These are phyloP conservation scores for Olyra latifolia DNA, from an alignment of 176 grass and related monocot species.

Conservation along the genomic window DNA sequence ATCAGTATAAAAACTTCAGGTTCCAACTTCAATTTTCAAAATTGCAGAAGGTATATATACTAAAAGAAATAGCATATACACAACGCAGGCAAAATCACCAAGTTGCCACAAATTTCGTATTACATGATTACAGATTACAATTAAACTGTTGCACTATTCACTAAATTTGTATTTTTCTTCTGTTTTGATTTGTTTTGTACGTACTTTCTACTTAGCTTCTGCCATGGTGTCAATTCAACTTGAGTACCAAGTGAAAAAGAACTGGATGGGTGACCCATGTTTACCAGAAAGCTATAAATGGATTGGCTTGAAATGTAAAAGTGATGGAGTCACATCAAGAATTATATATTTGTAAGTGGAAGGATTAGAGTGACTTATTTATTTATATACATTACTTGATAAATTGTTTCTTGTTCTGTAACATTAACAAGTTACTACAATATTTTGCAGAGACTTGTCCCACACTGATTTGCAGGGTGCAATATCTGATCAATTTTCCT, in stretches of 20 bases:
- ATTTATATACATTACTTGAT: too few relatives aligned
- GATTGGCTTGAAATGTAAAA: not conserved
- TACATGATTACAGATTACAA: too few relatives aligned
- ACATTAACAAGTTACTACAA: not conserved
- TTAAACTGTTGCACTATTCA: too few relatives aligned
- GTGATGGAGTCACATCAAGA: not conserved
- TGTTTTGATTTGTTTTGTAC: not conserved
- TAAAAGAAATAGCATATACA: too few relatives aligned
- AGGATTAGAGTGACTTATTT: too few relatives aligned
- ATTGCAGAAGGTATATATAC: too few relatives aligned
- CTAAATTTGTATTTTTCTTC: not conserved
- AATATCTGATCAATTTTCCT: not conserved
- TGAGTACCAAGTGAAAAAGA: not conserved
- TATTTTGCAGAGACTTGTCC: not conserved
- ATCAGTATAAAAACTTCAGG: too few relatives aligned
- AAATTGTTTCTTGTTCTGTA: not conserved
- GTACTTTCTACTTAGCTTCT: not conserved
- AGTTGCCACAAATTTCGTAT: too few relatives aligned
- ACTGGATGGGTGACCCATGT: slow-evolving; percentile 15
- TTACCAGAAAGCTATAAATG: not conserved
- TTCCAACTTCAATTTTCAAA: too few relatives aligned
- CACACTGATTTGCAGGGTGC: slow-evolving; percentile 1
- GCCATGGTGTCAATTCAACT: not conserved
- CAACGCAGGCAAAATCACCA: too few relatives aligned
- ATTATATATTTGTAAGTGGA: not conserved